These are phyloP conservation scores for Metschnikowia peoriensis DNA, from an alignment of 805 yeast species.

Conservation along the genomic window DNA sequence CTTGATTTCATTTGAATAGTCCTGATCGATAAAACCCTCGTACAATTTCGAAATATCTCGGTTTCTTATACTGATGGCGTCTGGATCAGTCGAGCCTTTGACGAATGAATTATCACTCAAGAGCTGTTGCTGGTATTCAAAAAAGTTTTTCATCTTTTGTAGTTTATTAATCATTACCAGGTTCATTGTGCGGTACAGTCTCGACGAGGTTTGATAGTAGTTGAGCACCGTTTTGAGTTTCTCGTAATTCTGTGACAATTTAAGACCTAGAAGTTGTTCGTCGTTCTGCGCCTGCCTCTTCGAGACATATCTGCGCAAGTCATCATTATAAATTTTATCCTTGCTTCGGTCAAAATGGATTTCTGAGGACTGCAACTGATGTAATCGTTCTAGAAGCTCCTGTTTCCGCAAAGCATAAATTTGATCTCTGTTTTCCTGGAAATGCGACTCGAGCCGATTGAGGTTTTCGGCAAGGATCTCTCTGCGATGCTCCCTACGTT, in stretches of 20 bases:
- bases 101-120: slow-evolving; percentile 22
- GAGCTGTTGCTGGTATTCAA: slow-evolving; percentile 32
- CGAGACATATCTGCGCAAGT: slow-evolving; percentile 22
- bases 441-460: slow-evolving; percentile 20
- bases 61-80: slow-evolving; percentile 16
- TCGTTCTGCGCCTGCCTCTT: slow-evolving; percentile 28
- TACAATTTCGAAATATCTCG: slow-evolving; percentile 29
- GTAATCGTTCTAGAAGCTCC: slow-evolving; percentile 26
- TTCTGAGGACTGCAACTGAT: slow-evolving; percentile 25
- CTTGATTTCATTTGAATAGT: slow-evolving; percentile 31
- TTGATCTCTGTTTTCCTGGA: slow-evolving; percentile 16
- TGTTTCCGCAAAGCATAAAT: slow-evolving; percentile 23
- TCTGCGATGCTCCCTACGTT: slow-evolving; percentile 25
- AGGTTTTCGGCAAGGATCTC: slow-evolving; percentile 17
- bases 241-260: slow-evolving; percentile 32
- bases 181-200: slow-evolving; percentile 32
- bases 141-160: slow-evolving; percentile 37
- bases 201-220: slow-evolving; percentile 39
- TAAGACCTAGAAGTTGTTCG: slow-evolving; percentile 32
- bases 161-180: slow-evolving; percentile 31
- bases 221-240: slow-evolving; percentile 28
- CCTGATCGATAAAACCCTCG: slow-evolving; percentile 27
- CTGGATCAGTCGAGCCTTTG: slow-evolving; percentile 16
- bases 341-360: slow-evolving; percentile 22
- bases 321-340: slow-evolving; percentile 25